Conservation (phyloP, 345 rosid species). For the Heritiera fomes region DNA sequence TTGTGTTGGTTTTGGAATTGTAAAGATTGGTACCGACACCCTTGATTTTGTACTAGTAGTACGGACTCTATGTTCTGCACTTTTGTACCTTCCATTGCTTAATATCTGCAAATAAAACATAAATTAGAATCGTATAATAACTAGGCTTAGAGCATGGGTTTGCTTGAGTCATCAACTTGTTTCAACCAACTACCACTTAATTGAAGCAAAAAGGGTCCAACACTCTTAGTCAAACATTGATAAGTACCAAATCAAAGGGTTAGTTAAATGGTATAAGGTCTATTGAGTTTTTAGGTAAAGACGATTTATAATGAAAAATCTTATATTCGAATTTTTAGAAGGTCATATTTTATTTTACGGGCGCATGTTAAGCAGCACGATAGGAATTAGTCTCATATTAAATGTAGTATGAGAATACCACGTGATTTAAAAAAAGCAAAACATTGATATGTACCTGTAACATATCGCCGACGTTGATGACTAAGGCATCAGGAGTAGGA, state of each 20-base stretch:
- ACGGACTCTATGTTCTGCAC: constrained; percentile 61
- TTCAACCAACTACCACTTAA: neutral
- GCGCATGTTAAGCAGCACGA: too few relatives aligned
- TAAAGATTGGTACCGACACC: constrained; percentile 60
- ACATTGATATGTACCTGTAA: constrained; percentile 28
- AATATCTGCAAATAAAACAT: constrained; percentile 36
- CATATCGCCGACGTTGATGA: constrained; percentile 48
- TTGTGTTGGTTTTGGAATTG: constrained; percentile 43
- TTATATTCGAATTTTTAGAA: too few relatives aligned
- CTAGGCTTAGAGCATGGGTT: neutral
- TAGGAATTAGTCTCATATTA: too few relatives aligned
- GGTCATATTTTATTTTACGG: too few relatives aligned
- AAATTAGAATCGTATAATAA: neutral
- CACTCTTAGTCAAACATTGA: neutral
- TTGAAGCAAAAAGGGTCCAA: neutral
- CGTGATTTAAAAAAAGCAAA: too few relatives aligned
- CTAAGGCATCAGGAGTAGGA: constrained; percentile 36
- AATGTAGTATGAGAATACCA: too few relatives aligned
- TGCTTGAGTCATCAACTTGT: neutral
- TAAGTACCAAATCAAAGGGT: too few relatives aligned
- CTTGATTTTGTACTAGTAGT: constrained; percentile 50
- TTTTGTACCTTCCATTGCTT: constrained; percentile 64
- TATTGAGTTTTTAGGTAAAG: too few relatives aligned
- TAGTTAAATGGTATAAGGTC: too few relatives aligned
- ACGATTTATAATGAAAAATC: too few relatives aligned